Percentiles rank a stretch among this genome's conserved stretches.
phyloP scores from a whole-genome alignment of 352 stramenopile species.

The Sclerospora graminicola region DNA sequence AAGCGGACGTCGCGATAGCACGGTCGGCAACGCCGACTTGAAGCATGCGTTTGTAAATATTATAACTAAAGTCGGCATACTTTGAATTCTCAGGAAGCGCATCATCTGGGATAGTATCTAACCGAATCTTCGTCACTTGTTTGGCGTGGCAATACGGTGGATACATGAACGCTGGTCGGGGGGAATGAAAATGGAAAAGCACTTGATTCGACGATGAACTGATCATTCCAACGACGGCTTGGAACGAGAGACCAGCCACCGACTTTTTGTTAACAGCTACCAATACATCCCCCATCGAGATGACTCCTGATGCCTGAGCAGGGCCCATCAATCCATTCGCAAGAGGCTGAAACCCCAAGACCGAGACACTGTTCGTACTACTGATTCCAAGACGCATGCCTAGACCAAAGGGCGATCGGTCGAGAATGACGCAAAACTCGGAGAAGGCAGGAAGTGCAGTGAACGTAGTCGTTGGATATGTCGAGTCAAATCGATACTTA shows the following conservation, averaged over 20 bases:
- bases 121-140: slow-evolving; percentile 35
- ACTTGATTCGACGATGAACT: slow-evolving; percentile 47
- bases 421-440: slow-evolving; percentile 66
- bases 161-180: slow-evolving; percentile 48
- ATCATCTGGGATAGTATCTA: slow-evolving; percentile 32
- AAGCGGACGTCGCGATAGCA: slow-evolving; percentile 18
- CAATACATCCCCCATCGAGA: slow-evolving; percentile 59
- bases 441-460: slow-evolving; percentile 39
- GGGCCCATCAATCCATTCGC: slow-evolving; percentile 63
- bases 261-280: slow-evolving; percentile 68
- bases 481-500: slow-evolving; percentile 39
- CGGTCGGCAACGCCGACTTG: slow-evolving; percentile 40
- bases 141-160: slow-evolving; percentile 54
- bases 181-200: slow-evolving; percentile 78
- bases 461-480: slow-evolving; percentile 42
- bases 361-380: slow-evolving; percentile 43
- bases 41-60: slow-evolving; percentile 47
- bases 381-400: slow-evolving; percentile 74
- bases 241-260: slow-evolving; percentile 51
- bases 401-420: slow-evolving; percentile 55
- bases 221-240: slow-evolving; percentile 72
- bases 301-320: slow-evolving; percentile 63
- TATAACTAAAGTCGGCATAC: slow-evolving; percentile 66
- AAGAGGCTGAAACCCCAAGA: slow-evolving; percentile 77
- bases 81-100: slow-evolving; percentile 25